Evolutionary conservation across 495 filamentous ascomycete genomes (phyloP), one percentile per base, ranked within the genome.

Genomic region (Pseudoneurospora amorphoporcata): DNA sequence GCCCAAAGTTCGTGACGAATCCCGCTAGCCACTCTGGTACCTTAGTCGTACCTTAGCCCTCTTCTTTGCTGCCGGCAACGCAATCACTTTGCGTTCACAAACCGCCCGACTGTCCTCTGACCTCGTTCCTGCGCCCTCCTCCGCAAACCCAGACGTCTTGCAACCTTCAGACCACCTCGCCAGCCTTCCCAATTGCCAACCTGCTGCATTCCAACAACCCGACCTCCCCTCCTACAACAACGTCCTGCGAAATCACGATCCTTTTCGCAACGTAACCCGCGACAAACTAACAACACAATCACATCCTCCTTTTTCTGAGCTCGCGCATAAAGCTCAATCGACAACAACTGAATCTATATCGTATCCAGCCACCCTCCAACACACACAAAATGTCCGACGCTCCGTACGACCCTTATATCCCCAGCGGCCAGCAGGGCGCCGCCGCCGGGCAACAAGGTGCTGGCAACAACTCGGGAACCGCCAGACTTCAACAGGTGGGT

Each of bases 371-470:
- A 39, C 68, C 68, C 23, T 68, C 43, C 75, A 41, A 43, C 65
- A 71, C 35, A 37, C 35, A 45, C 65, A 77, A 72, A 39, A 92
- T 93, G 91, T 86, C 91, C 82, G 71, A 71, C 40, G 88, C 87
- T 79, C 93, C 93, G 71, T 97, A 97, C 82, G 94, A 97, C 80
- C 94, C 94, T 61, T 97, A 96, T 84, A 95, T 95, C 79, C 94
- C 94, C 74, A 87, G 87, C 74, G 89, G 87, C 78, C 86, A 86
- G 79, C 82, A 81, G 73, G 82, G 80, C 69, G 82, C 81, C 69
- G 82, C 81, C 72, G 77, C 74, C 14, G 75, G 78, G 68, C 80
- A 81, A 41, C 68, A 79, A 81, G 68, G 69, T 68, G 83, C 82
- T 69, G 86, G 84, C 32, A 71, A 77, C 53, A 65, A 65, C 53